These are phyloP conservation scores for Herpotrichia juniperi DNA, from an alignment of 2,329 filamentous ascomycete genomes.

Conservation along the genomic window DNA sequence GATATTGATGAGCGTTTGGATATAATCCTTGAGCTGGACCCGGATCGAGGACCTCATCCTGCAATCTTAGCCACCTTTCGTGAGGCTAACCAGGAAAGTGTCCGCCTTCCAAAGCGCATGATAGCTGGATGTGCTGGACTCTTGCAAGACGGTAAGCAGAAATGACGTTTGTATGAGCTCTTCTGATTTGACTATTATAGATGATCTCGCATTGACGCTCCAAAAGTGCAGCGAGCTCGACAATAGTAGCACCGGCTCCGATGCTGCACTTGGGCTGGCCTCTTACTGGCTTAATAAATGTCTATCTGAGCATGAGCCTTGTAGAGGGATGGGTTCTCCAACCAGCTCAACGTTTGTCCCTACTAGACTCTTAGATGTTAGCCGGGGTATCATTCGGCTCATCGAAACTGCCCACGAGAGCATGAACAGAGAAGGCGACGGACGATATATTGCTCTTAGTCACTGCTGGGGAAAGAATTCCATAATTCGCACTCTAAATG, in stretches of 20 bases:
- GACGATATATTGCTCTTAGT: slow-evolving; percentile 23
- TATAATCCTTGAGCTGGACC: slow-evolving; percentile 18
- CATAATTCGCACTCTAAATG: slow-evolving; percentile 25
- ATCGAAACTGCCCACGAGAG: slow-evolving; percentile 16
- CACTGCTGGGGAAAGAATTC: slow-evolving; percentile 30
- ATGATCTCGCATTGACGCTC: slow-evolving; percentile 15
- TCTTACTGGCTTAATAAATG: slow-evolving; percentile 23
- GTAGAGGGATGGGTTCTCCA: slow-evolving; percentile 1
- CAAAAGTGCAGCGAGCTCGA: slow-evolving; percentile 7
- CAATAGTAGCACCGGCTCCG: slow-evolving; percentile 21
- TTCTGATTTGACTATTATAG: slow-evolving; percentile 1
- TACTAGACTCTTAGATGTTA: slow-evolving; percentile 25
- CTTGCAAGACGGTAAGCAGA: slow-evolving; percentile 15
- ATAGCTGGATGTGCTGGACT: slow-evolving; percentile 16
- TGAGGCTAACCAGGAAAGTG: neutral
- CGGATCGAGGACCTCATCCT: slow-evolving; percentile 14
- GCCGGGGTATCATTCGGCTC: slow-evolving; percentile 11
- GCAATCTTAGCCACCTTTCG: slow-evolving; percentile 19
- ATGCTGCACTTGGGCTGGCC: slow-evolving; percentile 24
- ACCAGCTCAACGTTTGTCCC: slow-evolving; percentile 17
- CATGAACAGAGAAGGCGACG: neutral
- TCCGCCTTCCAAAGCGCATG: slow-evolving; percentile 15
- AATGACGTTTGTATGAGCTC: neutral
- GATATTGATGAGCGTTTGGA: slow-evolving; percentile 18
- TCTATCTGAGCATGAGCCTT: slow-evolving; percentile 15